Percentiles rank a stretch among this genome's conserved stretches.
Conservation (phyloP, 1,284 basidiomycete genomes). For the Sporisorium iseilematis-ciliati region DNA sequence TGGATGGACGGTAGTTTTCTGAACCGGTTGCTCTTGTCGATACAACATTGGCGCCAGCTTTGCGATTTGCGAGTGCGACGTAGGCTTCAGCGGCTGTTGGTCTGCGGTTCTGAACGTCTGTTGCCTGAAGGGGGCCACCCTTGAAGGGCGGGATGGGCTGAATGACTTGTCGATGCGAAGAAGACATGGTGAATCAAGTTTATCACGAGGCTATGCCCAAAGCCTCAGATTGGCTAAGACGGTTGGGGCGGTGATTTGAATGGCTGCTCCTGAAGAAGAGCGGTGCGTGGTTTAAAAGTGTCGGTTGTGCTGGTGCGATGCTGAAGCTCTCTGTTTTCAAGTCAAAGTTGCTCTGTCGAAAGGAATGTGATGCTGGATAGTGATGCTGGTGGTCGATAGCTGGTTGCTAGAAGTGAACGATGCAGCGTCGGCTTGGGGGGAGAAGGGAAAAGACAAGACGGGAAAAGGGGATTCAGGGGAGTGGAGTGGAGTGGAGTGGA, state of each 20-base stretch:
- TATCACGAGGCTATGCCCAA: slow-evolving; percentile 24
- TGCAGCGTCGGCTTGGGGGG: neutral
- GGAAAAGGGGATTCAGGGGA: slow-evolving; percentile 2
- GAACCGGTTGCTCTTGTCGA: slow-evolving; percentile 39
- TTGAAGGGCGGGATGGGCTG: slow-evolving; percentile 56
- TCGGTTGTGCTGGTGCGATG: neutral
- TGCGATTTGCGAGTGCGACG: slow-evolving; percentile 42
- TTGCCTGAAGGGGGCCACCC: slow-evolving; percentile 42
- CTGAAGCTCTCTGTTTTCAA: neutral
- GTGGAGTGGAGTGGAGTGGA: slow-evolving; percentile 27
- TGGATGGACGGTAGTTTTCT: slow-evolving; percentile 41
- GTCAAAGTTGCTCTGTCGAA: slow-evolving; percentile 1
- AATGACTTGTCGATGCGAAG: slow-evolving; percentile 38
- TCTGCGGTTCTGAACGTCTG: slow-evolving; percentile 43
- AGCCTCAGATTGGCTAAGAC: slow-evolving; percentile 10
- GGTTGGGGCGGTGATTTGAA: neutral
- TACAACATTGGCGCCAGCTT: slow-evolving; percentile 45
- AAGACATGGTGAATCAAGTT: slow-evolving; percentile 32
- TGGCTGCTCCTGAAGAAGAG: no score
- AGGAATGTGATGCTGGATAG: slow-evolving; percentile 16
- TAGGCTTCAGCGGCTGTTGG: slow-evolving; percentile 47
- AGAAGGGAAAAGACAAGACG: neutral
- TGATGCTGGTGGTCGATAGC: slow-evolving; percentile 7
- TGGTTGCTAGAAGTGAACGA: neutral
- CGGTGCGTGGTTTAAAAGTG: neutral